phyloP scores from a whole-genome alignment of 306 rosid genomes.

The Ormosia semicastrata region DNA sequence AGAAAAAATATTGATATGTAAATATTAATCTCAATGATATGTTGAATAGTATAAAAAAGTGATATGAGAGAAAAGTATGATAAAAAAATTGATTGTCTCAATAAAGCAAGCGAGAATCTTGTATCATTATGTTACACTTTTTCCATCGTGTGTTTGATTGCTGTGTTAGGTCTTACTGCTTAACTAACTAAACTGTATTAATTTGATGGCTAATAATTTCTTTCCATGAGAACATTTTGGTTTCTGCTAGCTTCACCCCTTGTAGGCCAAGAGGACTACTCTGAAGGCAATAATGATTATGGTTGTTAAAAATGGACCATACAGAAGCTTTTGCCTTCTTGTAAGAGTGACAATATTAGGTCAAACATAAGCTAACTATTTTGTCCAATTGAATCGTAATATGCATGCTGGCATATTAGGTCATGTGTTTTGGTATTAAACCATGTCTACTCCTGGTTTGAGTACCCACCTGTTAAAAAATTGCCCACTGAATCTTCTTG shows the following conservation, averaged over 20 bases:
- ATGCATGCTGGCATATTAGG: background rate
- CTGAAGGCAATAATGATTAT: background rate
- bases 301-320: background rate
- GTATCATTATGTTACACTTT: conserved; percentile 15
- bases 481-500: conserved; percentile 32
- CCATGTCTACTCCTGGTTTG: conserved; percentile 21
- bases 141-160: conserved; percentile 16
- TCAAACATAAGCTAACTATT: background rate
- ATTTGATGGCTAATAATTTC: background rate
- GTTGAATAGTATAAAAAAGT: too few relatives aligned
- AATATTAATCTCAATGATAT: too few relatives aligned
- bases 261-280: background rate
- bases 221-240: background rate
- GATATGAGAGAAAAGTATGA: too few relatives aligned
- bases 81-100: too few relatives aligned
- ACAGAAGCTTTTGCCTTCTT: background rate
- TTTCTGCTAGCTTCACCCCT: background rate
- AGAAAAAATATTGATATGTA: too few relatives aligned
- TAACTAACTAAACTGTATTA: too few relatives aligned
- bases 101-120: conserved; percentile 10
- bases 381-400: conserved; percentile 7
- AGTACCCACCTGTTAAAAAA: conserved; percentile 13
- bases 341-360: conserved; percentile 10
- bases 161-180: too few relatives aligned
- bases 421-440: conserved; percentile 12